phyloP scores from a whole-genome alignment of 495 filamentous ascomycete genomes.

The Daldinia concentrica region DNA sequence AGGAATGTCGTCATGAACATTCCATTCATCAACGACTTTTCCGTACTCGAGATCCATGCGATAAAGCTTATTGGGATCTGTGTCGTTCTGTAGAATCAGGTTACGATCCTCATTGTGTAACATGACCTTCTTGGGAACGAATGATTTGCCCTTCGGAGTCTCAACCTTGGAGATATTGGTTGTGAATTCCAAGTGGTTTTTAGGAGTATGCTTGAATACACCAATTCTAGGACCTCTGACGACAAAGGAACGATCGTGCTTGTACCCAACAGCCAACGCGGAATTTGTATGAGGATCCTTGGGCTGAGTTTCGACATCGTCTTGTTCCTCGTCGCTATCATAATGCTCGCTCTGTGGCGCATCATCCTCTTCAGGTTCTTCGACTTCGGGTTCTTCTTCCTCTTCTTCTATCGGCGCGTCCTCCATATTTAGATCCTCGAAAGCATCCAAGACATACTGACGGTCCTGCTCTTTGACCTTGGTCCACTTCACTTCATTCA shows the following conservation, averaged over 20 bases:
- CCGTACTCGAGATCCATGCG: constrained; percentile 98
- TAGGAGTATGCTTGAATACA: constrained; percentile 94
- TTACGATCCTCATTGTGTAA: constrained; percentile 91
- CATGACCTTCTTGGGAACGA: constrained; percentile 98
- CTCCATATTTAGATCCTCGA: constrained; percentile 94
- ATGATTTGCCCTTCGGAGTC: constrained; percentile 85
- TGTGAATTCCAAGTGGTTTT: constrained; percentile 95
- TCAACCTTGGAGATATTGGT: constrained; percentile 97
- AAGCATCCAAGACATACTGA: constrained; percentile 94
- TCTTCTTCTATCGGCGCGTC: constrained; percentile 70
- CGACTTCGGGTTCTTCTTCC: constrained; percentile 70
- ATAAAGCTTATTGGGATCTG: constrained; percentile 91
- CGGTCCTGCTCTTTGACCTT: constrained; percentile 91
- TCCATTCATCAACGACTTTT: constrained; percentile 99
- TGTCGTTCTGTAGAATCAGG: constrained; percentile 87
- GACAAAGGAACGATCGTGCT: constrained; percentile 96
- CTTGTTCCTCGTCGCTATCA: constrained; percentile 90
- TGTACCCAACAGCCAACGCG: constrained; percentile 96
- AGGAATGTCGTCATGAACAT: constrained; percentile 95
- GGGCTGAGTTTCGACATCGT: constrained; percentile 76
- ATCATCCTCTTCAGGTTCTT: constrained; percentile 70
- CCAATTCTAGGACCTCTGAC: constrained; percentile 97
- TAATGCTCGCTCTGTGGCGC: constrained; percentile 71
- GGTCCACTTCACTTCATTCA: constrained; percentile 93
- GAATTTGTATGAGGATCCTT: constrained; percentile 91